These are phyloP conservation scores for Apostasia shenzhenica DNA, from an alignment of 106 monocot species.

Conservation along the genomic window DNA sequence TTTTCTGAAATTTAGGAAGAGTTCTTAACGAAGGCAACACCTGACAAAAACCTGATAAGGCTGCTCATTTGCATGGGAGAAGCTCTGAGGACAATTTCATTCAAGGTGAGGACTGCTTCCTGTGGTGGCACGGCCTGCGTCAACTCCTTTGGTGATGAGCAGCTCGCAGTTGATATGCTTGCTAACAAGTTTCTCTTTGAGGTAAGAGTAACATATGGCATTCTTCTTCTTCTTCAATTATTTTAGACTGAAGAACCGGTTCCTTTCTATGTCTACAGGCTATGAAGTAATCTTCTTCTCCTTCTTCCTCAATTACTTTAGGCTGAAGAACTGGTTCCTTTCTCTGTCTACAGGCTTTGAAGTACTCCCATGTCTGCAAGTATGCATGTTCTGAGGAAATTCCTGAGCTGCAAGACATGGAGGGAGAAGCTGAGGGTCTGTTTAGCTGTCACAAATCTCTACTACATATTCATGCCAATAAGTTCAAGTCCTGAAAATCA, in stretches of 20 bases:
- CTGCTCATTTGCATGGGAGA: constrained; percentile 88
- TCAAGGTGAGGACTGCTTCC: constrained; percentile 92
- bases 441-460: neutral
- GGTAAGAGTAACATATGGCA: constrained; percentile 12
- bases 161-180: constrained; percentile 91
- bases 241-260: neutral
- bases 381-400: constrained; percentile 98
- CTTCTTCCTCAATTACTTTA: neutral
- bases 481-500: too few species aligned
- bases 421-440: constrained; percentile 78
- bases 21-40: constrained; percentile 81
- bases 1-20: constrained; percentile 48
- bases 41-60: constrained; percentile 89
- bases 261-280: constrained; percentile 34
- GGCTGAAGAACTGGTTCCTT: neutral
- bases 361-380: constrained; percentile 92
- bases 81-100: constrained; percentile 87
- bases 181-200: constrained; percentile 95
- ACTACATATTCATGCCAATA: too few species aligned
- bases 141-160: constrained; percentile 93
- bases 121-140: constrained; percentile 93
- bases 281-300: constrained; percentile 48
- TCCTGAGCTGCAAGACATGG: constrained; percentile 98
- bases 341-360: constrained; percentile 51
- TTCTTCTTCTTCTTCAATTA: neutral